phyloP scores from a whole-genome alignment of 352 stramenopile species.

The Blastocystis sp. region DNA sequence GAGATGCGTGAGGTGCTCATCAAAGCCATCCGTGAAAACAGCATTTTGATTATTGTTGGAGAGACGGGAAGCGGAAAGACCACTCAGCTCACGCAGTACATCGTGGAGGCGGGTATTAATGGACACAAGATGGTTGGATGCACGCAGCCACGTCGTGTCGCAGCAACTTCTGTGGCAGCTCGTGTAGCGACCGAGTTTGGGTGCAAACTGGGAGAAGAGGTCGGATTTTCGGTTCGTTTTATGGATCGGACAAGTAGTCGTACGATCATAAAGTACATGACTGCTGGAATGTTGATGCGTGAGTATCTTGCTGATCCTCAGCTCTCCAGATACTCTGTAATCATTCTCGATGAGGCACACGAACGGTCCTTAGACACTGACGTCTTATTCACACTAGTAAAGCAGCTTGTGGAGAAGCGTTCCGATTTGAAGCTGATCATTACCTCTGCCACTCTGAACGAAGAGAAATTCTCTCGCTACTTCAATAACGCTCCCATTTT shows the following conservation, averaged over 20 bases:
- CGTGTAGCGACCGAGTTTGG: slow-evolving; percentile 92
- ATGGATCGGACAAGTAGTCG: slow-evolving; percentile 80
- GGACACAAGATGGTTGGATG: slow-evolving; percentile 87
- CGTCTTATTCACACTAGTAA: slow-evolving; percentile 87
- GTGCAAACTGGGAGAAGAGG: slow-evolving; percentile 81
- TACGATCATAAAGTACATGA: slow-evolving; percentile 99
- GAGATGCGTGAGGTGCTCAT: slow-evolving; percentile 26
- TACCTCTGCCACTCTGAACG: slow-evolving; percentile 77
- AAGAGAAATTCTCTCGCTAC: slow-evolving; percentile 73
- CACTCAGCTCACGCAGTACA: slow-evolving; percentile 99
- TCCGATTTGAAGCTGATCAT: slow-evolving; percentile 82
- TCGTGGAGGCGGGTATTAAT: slow-evolving; percentile 91
- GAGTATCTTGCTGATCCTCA: slow-evolving; percentile 93
- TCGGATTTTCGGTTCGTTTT: slow-evolving; percentile 85
- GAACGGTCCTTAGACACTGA: slow-evolving; percentile 95
- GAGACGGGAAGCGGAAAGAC: slow-evolving; percentile 97
- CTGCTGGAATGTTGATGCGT: slow-evolving; percentile 96
- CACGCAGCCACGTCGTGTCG: slow-evolving; percentile 93
- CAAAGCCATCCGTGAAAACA: slow-evolving; percentile 82
- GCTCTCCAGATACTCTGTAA: slow-evolving; percentile 79
- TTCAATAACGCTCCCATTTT: slow-evolving; percentile 91
- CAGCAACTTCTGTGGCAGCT: slow-evolving; percentile 91
- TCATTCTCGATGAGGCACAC: slow-evolving; percentile 94
- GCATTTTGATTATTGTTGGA: slow-evolving; percentile 94
- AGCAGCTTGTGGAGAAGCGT: slow-evolving; percentile 69